Percentiles rank a stretch among this genome's conserved stretches.
Evolutionary conservation across 2,329 filamentous ascomycete species (phyloP).

Genomic region (Alternaria panax): DNA sequence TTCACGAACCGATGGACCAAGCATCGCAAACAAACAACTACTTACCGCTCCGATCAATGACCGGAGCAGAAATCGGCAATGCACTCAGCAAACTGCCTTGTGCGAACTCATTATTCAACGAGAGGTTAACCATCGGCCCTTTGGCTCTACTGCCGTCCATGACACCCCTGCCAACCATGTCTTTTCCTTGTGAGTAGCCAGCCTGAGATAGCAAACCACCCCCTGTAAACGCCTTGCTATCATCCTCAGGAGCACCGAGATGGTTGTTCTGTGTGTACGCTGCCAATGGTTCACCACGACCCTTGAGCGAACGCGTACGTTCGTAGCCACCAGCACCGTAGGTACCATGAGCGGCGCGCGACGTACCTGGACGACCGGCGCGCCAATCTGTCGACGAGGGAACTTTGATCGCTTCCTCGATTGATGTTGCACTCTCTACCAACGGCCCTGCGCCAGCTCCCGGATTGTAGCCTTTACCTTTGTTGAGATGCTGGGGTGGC

Average conservation of each 20-base stretch:
- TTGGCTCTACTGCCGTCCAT: constrained; percentile 55
- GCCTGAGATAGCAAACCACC: constrained; percentile 54
- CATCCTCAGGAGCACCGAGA: constrained; percentile 37
- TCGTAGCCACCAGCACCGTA: constrained; percentile 41
- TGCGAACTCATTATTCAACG: constrained; percentile 53
- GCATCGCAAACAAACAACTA: constrained; percentile 12
- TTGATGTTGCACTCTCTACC: constrained; percentile 56
- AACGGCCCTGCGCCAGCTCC: constrained; percentile 51
- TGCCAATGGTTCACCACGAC: constrained; percentile 45
- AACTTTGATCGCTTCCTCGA: constrained; percentile 53
- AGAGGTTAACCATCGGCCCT: constrained; percentile 56
- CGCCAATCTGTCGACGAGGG: constrained; percentile 57
- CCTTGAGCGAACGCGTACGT: constrained; percentile 44
- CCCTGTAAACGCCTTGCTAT: constrained; percentile 54
- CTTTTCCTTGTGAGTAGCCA: constrained; percentile 50
- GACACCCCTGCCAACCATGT: constrained; percentile 53
- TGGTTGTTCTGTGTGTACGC: constrained; percentile 47
- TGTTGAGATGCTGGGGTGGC: constrained; percentile 65
- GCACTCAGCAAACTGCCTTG: constrained; percentile 58
- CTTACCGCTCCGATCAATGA: constrained; percentile 49
- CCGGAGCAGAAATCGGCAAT: constrained; percentile 45
- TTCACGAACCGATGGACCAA: neutral
- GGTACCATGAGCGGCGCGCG: constrained; percentile 31
- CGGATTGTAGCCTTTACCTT: constrained; percentile 59
- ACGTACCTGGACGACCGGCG: constrained; percentile 39